These are phyloP conservation scores for Globisporangium lucens DNA, from an alignment of 352 stramenopile genomes.

Conservation along the genomic window DNA sequence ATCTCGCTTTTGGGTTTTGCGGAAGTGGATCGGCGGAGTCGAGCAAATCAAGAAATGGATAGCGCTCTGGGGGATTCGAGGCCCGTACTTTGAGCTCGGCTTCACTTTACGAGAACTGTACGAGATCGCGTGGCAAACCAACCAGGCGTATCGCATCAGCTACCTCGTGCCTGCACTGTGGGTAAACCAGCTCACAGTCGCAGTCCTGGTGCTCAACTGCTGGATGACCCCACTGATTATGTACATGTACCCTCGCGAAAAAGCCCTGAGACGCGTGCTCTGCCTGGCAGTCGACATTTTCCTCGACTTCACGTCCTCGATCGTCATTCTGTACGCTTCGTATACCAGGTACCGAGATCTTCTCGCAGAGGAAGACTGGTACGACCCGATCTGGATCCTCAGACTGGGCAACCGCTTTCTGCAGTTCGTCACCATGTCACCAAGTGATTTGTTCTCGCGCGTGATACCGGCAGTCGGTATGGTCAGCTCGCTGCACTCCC, in stretches of 20 bases:
- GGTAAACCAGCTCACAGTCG: not conserved
- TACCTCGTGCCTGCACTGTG: conserved; percentile 1
- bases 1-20: not conserved
- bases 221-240: not conserved
- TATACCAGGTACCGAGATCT: not conserved
- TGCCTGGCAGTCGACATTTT: not conserved
- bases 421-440: not conserved
- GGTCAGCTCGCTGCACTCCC: not conserved
- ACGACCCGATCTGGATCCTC: not conserved
- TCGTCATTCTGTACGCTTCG: not conserved
- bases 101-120: not conserved
- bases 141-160: not conserved
- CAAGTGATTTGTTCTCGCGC: not conserved
- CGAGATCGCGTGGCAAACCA: not conserved
- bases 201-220: not conserved
- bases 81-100: not conserved
- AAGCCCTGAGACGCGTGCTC: conserved; percentile 2
- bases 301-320: not conserved
- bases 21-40: not conserved
- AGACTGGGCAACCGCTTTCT: not conserved
- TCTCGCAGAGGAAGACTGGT: not conserved
- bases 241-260: conserved; percentile 1
- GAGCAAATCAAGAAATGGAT: not conserved
- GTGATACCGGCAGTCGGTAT: not conserved
- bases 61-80: not conserved